phyloP scores from a whole-genome alignment of 495 filamentous ascomycete species.

The Penicillium paradoxum region DNA sequence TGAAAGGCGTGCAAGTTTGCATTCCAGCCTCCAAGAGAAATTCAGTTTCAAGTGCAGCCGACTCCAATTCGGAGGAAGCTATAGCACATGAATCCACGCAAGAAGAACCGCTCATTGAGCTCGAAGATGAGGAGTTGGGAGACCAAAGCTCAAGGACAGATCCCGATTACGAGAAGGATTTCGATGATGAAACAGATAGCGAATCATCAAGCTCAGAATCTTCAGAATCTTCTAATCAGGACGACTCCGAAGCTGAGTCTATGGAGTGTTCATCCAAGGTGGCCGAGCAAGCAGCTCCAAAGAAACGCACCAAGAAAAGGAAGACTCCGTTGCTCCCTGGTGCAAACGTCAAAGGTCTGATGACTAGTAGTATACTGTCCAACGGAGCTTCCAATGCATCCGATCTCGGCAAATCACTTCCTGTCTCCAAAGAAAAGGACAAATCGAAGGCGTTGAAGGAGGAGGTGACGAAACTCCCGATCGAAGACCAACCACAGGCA shows the following conservation, averaged over 20 bases:
- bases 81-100: not conserved
- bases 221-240: no score
- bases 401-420: not conserved
- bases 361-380: not conserved
- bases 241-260: no score
- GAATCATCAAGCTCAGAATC: no score
- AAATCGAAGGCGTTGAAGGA: conserved; percentile 20
- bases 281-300: no score
- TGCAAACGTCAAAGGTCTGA: not conserved
- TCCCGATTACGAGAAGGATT: no score
- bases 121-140: no score
- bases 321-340: no score
- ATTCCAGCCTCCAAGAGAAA: not conserved
- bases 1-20: not conserved
- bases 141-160: no score
- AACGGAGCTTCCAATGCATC: not conserved
- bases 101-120: not conserved
- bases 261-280: no score
- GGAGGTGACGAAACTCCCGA: conserved; percentile 19
- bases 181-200: no score
- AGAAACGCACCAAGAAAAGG: no score
- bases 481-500: conserved; percentile 5
- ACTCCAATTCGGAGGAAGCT: not conserved
- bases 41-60: not conserved
- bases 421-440: not conserved